Conservation (phyloP, 164 flowering plant species). For the Saururus chinensis region DNA sequence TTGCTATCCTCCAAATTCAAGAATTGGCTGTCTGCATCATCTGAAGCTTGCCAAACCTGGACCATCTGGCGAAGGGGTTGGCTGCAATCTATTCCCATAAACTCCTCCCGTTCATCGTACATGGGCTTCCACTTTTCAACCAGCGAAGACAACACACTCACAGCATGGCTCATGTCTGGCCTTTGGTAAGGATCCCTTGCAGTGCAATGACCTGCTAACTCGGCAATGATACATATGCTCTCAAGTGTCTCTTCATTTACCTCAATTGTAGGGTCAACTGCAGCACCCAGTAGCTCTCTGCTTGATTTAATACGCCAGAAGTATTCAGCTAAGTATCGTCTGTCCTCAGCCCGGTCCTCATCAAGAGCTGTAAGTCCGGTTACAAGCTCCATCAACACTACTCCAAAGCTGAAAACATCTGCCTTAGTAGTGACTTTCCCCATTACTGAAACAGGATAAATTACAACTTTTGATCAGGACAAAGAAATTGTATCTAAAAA, state of each 20-base stretch:
- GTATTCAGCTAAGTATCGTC: conserved; percentile 64
- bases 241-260: conserved; percentile 39
- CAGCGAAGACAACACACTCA: conserved; percentile 45
- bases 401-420: conserved; percentile 81
- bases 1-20: conserved; percentile 41
- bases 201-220: conserved; percentile 85
- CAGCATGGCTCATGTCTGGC: conserved; percentile 82
- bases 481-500: background rate
- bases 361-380: conserved; percentile 73
- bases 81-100: conserved; percentile 45
- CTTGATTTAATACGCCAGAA: conserved; percentile 54
- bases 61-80: conserved; percentile 56
- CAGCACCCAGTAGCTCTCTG: conserved; percentile 40
- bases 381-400: conserved; percentile 75
- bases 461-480: background rate
- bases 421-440: conserved; percentile 75
- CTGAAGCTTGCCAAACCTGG: conserved; percentile 63
- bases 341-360: conserved; percentile 61
- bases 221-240: conserved; percentile 46
- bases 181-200: conserved; percentile 70
- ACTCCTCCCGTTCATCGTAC: conserved; percentile 34
- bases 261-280: conserved; percentile 53
- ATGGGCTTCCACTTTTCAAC: conserved; percentile 73
- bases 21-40: conserved; percentile 25
- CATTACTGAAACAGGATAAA: conserved; percentile 35